Conservation (phyloP, 2,329 filamentous ascomycete species). For the Alternaria tenuissima region DNA sequence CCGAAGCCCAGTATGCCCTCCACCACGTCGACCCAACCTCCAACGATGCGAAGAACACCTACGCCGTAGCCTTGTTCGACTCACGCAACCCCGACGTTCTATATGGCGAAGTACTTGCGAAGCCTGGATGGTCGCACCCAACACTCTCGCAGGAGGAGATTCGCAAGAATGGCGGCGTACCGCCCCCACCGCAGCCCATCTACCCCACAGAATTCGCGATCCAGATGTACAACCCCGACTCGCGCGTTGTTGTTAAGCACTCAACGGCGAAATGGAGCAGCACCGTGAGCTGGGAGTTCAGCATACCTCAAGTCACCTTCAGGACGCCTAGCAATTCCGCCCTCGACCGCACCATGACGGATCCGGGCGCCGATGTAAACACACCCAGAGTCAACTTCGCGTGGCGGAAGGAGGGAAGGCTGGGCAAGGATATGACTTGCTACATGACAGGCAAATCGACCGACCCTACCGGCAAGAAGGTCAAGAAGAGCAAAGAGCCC, state of each 20-base stretch:
- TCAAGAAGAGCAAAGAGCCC: slow-evolving; percentile 79
- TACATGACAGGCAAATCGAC: slow-evolving; percentile 82
- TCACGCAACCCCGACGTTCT: slow-evolving; percentile 81
- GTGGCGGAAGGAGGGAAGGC: slow-evolving; percentile 87
- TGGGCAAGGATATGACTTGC: slow-evolving; percentile 88
- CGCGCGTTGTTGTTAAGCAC: slow-evolving; percentile 74
- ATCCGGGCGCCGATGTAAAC: slow-evolving; percentile 61
- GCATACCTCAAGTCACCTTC: slow-evolving; percentile 87
- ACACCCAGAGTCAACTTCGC: slow-evolving; percentile 81
- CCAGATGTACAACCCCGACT: slow-evolving; percentile 93
- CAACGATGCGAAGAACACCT: slow-evolving; percentile 78
- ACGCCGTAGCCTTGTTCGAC: slow-evolving; percentile 86
- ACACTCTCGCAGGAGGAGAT: slow-evolving; percentile 82
- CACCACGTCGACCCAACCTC: slow-evolving; percentile 76
- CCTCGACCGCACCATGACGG: slow-evolving; percentile 75
- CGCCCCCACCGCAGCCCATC: slow-evolving; percentile 73
- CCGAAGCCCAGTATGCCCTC: slow-evolving; percentile 80
- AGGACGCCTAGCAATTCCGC: slow-evolving; percentile 78
- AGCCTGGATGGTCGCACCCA: slow-evolving; percentile 86
- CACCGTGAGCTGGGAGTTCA: slow-evolving; percentile 87
- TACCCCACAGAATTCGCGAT: slow-evolving; percentile 82
- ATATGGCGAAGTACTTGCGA: slow-evolving; percentile 84
- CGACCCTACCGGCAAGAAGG: slow-evolving; percentile 68
- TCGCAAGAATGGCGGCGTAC: slow-evolving; percentile 70
- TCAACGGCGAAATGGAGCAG: slow-evolving; percentile 81